Evolutionary conservation across 768 basidiomycete species (phyloP).

Genomic region (Xerocomellus amylosporus): DNA sequence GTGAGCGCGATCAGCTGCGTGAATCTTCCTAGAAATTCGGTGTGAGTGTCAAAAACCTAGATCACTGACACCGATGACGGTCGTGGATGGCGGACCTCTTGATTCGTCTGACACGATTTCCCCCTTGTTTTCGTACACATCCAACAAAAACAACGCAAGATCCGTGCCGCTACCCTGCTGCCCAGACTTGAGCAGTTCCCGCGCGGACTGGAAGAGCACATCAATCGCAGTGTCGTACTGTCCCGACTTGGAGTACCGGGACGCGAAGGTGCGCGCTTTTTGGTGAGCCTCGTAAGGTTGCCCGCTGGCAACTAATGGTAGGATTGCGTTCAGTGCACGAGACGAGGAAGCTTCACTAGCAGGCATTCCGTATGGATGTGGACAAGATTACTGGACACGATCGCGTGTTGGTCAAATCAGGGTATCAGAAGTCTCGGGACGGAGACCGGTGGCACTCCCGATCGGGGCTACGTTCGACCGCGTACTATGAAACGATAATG

Average conservation of each 20-base stretch:
- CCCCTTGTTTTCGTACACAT: constrained; percentile 75
- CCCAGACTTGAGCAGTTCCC: constrained; percentile 83
- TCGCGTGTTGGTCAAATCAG: not conserved
- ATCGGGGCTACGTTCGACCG: not conserved
- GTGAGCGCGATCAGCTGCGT: constrained; percentile 90
- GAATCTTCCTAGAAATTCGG: constrained; percentile 58
- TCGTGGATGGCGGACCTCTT: constrained; percentile 55
- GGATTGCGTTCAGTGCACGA: constrained; percentile 70
- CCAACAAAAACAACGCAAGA: constrained; percentile 73
- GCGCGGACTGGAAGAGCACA: constrained; percentile 86
- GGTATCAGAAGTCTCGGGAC: constrained; percentile 23
- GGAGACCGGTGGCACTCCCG: constrained; percentile 11
- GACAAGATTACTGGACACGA: not conserved
- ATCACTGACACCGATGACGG: not conserved
- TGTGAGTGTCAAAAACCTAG: not conserved
- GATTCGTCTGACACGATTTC: constrained; percentile 74
- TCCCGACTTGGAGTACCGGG: constrained; percentile 76
- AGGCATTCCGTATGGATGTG: constrained; percentile 24
- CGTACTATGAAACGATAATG: not conserved
- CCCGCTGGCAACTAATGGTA: constrained; percentile 65
- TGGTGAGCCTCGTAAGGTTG: constrained; percentile 93
- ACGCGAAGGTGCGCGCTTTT: constrained; percentile 93
- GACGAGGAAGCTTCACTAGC: constrained; percentile 43
- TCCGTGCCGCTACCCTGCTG: constrained; percentile 91
- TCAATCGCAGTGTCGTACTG: constrained; percentile 88